Percentiles rank a stretch among this genome's conserved stretches.
These are phyloP conservation scores for Diaporthe longicolla DNA, from an alignment of 2,329 filamentous ascomycete genomes.

Conservation along the genomic window DNA sequence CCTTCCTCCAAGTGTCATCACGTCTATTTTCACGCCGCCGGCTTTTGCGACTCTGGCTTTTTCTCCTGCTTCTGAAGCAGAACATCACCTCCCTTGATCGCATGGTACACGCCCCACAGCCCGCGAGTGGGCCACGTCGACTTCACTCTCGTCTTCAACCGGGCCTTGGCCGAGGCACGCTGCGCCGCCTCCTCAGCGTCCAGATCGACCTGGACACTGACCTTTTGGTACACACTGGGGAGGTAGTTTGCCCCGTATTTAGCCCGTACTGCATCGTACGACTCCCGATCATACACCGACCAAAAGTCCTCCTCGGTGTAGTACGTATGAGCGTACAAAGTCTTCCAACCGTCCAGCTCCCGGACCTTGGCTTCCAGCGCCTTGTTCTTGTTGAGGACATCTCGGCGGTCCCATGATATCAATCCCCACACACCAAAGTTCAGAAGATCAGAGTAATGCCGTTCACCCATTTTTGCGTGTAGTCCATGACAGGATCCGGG, in stretches of 20 bases:
- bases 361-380: conserved; percentile 72
- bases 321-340: conserved; percentile 78
- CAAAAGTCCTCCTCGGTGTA: conserved; percentile 79
- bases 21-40: not conserved
- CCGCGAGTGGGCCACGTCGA: conserved; percentile 33
- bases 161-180: not conserved
- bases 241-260: conserved; percentile 72
- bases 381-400: conserved; percentile 69
- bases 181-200: conserved; percentile 49
- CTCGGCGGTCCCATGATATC: conserved; percentile 56
- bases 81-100: conserved; percentile 19
- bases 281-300: conserved; percentile 71
- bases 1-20: not conserved
- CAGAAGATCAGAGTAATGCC: conserved; percentile 54
- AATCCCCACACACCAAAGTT: conserved; percentile 77
- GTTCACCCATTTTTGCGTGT: conserved; percentile 56
- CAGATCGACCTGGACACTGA: conserved; percentile 68
- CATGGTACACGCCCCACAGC: conserved; percentile 29
- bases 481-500: conserved; percentile 61
- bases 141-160: not conserved
- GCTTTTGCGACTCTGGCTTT: not conserved
- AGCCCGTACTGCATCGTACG: conserved; percentile 70
- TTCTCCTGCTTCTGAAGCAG: conserved; percentile 20
- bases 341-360: conserved; percentile 75
- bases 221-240: conserved; percentile 78